Base-by-base conservation (phyloP, 2,329 filamentous ascomycete genomes). In the Saccharata proteae region DNA sequence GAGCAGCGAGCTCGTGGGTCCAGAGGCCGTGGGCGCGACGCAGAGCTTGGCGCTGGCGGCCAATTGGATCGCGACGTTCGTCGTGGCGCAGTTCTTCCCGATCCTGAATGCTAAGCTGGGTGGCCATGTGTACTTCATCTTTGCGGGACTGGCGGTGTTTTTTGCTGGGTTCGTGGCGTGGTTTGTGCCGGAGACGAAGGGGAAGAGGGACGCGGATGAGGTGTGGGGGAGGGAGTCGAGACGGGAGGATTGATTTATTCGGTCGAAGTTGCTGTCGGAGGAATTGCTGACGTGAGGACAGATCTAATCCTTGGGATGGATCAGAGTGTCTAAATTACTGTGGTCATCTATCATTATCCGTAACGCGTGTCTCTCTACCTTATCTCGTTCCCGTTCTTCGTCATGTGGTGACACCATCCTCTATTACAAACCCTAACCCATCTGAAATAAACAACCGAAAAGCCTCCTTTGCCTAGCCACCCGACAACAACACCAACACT, bases 51-150 rank as follows among this genome's bases (percentile, higher is more conserved):
- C 79, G 1, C 59, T 96, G 15, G 83, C 75, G 2, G 79, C 82
- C 10, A 96, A 90, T 54, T 96, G 92, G 66, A 66, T 83, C 16
- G 80, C 85, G 1, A 96, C 88, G 0, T 96, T 94, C 49, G 45
- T 93, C 14, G 85, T 98, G 2, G 86, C 88, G 0, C 85, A 94
- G 46, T 93, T 93, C 58, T 94, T 98, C 63, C 88, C 90, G 0
- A 69, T 94, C 13, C 56, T 93, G 38, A 92, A 93, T 49, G 71
- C 74, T 25, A 71, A 69, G 3, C 58, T 94, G 30, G 86, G 77
- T 3, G 86, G 88, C 2, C 81, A 78, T 62, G 80, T 90, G 0
- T 98, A 93, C 51, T 93, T 90, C 51, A 66, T 93, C n/a, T 98
- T 98, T 54, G 76, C 84, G 0, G 77, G 54, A 0, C 58, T 93